Conservation (phyloP, 345 rosid species). For the Euphorbia tirucalli region DNA sequence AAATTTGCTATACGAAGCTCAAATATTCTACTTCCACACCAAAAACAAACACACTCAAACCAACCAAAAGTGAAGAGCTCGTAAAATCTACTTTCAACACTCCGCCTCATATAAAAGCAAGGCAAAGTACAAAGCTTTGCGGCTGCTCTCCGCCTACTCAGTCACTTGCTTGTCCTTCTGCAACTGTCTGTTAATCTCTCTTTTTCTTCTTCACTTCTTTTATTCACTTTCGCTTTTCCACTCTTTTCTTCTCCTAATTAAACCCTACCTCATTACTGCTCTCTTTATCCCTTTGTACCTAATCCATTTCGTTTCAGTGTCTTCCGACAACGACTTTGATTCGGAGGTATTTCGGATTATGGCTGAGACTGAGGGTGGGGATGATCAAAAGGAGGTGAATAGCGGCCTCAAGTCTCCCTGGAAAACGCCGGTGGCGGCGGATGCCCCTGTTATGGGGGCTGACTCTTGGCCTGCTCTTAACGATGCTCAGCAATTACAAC, state of each 20-base stretch:
- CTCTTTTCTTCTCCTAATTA: too few relatives aligned
- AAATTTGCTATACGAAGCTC: neutral
- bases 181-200: neutral
- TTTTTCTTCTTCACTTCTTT: neutral
- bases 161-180: neutral
- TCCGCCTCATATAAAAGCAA: neutral
- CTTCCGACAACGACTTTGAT: too few relatives aligned
- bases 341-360: slow-evolving; percentile 34
- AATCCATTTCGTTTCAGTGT: too few relatives aligned
- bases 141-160: slow-evolving; percentile 5
- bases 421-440: slow-evolving; percentile 61
- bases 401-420: slow-evolving; percentile 64
- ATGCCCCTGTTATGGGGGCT: slow-evolving; percentile 66
- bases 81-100: neutral
- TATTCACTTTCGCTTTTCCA: too few relatives aligned
- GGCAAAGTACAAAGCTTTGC: neutral
- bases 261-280: too few relatives aligned
- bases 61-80: neutral
- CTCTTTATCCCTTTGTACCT: too few relatives aligned
- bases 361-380: slow-evolving; percentile 62
- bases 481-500: slow-evolving; percentile 54
- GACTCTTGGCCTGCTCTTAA: slow-evolving; percentile 90
- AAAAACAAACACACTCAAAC: too few relatives aligned
- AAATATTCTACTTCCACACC: neutral
- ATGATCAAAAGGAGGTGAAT: slow-evolving; percentile 42